A percentile compares a stretch with the other conserved stretches of the same genome.
phyloP scores from a whole-genome alignment of 1,139 yeast genomes.

The Candida sanyaensis region DNA sequence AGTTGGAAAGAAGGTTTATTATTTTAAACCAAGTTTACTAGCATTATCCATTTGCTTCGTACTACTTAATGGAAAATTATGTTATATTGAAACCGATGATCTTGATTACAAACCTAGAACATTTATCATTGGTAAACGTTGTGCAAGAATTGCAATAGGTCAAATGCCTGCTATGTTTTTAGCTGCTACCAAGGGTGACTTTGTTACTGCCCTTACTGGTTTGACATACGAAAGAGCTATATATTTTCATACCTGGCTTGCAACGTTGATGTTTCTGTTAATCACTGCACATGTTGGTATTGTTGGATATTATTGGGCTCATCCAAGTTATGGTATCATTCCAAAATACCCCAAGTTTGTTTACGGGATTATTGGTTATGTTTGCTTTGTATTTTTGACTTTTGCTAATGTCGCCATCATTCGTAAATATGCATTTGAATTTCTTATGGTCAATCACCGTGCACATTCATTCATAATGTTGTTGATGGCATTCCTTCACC shows the following conservation, averaged over 20 bases:
- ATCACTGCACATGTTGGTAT: slow-evolving; percentile 36
- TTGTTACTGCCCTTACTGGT: slow-evolving; percentile 43
- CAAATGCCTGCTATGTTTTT: slow-evolving; percentile 42
- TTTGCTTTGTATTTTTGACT: slow-evolving; percentile 35
- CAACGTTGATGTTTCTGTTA: slow-evolving; percentile 40
- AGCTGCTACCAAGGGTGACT: slow-evolving; percentile 40
- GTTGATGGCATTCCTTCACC: slow-evolving; percentile 46
- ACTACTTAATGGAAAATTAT: slow-evolving; percentile 29
- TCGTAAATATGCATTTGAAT: slow-evolving; percentile 44
- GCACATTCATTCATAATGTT: slow-evolving; percentile 45
- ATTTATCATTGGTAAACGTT: slow-evolving; percentile 45
- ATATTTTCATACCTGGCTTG: slow-evolving; percentile 47
- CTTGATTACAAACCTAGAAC: slow-evolving; percentile 38
- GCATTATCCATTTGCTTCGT: slow-evolving; percentile 28
- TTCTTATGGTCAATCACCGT: slow-evolving; percentile 47
- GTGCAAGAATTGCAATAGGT: slow-evolving; percentile 45
- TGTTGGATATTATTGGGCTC: slow-evolving; percentile 40
- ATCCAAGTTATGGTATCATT: slow-evolving; percentile 35
- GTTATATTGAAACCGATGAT: slow-evolving; percentile 33
- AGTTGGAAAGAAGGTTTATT: slow-evolving; percentile 15
- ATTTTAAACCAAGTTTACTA: slow-evolving; percentile 44
- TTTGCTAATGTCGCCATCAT: slow-evolving; percentile 40
- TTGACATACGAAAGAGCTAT: slow-evolving; percentile 41
- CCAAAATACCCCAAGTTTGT: slow-evolving; percentile 43
- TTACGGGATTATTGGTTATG: slow-evolving; percentile 51